These are phyloP conservation scores for Tausonia pullulans DNA, from an alignment of 1,284 basidiomycete genomes.

Conservation along the genomic window DNA sequence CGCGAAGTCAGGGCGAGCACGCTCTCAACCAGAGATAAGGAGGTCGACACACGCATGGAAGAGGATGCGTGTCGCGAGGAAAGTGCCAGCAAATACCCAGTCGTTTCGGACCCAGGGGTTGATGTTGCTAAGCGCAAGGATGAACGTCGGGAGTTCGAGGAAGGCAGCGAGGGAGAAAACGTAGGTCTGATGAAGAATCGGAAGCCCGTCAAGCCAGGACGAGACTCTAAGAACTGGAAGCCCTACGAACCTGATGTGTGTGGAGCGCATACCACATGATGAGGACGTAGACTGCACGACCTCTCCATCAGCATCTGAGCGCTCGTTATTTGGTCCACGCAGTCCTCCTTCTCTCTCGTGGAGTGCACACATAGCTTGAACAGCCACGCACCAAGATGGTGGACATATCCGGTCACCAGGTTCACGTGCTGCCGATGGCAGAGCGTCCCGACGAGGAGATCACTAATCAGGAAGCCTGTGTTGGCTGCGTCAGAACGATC, in stretches of 20 bases:
- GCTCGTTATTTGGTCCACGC: too few species aligned
- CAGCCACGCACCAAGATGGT: slow-evolving; percentile 28
- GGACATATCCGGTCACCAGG: slow-evolving; percentile 42
- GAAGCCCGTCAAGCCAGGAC: too few species aligned
- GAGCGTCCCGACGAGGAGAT: neutral
- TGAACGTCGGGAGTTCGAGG: slow-evolving; percentile 47
- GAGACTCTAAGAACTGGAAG: too few species aligned
- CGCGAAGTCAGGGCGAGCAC: too few species aligned
- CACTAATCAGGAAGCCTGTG: too few species aligned
- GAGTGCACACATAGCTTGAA: too few species aligned
- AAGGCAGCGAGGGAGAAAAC: slow-evolving; percentile 39
- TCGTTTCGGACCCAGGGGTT: slow-evolving; percentile 38
- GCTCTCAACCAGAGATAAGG: too few species aligned
- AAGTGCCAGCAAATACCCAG: slow-evolving; percentile 37
- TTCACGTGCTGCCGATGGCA: slow-evolving; percentile 28
- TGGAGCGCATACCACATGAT: slow-evolving; percentile 38
- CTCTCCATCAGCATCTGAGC: too few species aligned
- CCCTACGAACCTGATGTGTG: slow-evolving; percentile 21
- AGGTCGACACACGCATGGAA: slow-evolving; percentile 30
- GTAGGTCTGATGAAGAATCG: slow-evolving; percentile 23
- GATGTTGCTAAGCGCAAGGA: slow-evolving; percentile 39
- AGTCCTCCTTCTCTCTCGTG: too few species aligned
- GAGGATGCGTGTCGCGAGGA: slow-evolving; percentile 42
- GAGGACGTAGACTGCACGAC: slow-evolving; percentile 33
- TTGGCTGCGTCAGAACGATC: neutral